Base-by-base conservation (phyloP, 2,329 filamentous ascomycete genomes). In the Trichophyton schoenleinii region DNA sequence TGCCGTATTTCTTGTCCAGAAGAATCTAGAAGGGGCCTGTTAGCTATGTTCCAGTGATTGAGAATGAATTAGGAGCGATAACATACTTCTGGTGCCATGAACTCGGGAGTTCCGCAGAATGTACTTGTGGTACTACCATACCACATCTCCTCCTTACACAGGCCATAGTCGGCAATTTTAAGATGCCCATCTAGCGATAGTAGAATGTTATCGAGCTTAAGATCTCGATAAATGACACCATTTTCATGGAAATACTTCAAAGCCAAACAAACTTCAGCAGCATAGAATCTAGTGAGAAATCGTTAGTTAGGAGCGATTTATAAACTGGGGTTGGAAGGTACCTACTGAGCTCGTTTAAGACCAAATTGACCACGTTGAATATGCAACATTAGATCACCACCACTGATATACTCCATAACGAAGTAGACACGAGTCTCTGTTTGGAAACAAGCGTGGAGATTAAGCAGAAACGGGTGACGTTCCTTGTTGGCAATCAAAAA, bases 141-240 rank as follows among this genome's bases (percentile, higher is more conserved):
- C 91, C 92, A 99, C 94, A 99, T 99, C 69, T 99, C 91, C 73
- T 99, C 94, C 77, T 99, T 99, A 79, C 95, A 99, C 57, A 99
- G 83, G 83, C 94, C 94, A 73, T 96, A 99, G 81, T 99, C 94
- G 60, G 84, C 94, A 80, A 99, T 91, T 81, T 97, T 97, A 80
- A 99, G 95, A 74, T 99, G 94, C 28, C 94, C 94, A 71, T 99
- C 94, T 53, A 96, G 81, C 0, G 91, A 95, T 70, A 99, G 80
- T 55, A 99, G 82, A 71, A 99, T 99, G 73, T 99, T 89, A 74
- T 89, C 87, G 63, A 89, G 80, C 73, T 89, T 89, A 73, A 89
- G 74, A 76, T 89, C 87, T 74, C 87, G 84, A 76, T 99, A 99
- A 68, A 99, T 96, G 70, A 99, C 94, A 61, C 94, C 94, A 73